Evolutionary conservation across 345 rosid genomes (phyloP), one percentile per base, ranked within the genome.

Genomic region (Rhizophora apiculata): DNA sequence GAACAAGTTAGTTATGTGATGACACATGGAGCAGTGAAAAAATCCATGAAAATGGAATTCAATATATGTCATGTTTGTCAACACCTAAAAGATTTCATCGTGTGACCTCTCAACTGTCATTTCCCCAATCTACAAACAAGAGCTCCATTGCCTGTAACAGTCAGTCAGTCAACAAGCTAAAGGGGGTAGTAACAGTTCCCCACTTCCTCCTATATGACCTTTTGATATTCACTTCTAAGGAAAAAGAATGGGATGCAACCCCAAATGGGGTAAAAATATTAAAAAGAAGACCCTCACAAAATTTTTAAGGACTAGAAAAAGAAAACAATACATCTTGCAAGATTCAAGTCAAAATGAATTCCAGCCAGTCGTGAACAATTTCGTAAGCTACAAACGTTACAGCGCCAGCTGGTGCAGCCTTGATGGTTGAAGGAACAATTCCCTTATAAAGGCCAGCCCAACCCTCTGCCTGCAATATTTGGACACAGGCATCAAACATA

Each of bases 351-450:
- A 65, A 74, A 72, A 72, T 48, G n/a, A 97, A 86, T 67, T 92
- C 94, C 71, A 95, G 80, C 97, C 91, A 92, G 72, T 92, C 96
- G 10, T 96, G 90, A 24, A 86, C 72, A 20, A 76, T 73, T 80
- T 95, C 98, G 48, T 82, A 92, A 62, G 88, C 94, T 70, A 95
- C 91, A 65, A 95, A 95, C 54, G 99, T 95, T 43, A 95, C 96
- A 48, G 99, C 99, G 65, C 97, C 91, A 48, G 98, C 99, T 27
- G 99, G 98, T 61, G 99, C 99, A 70, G 99, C 99, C 85, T 95
- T 95, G 70, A 92, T 73, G 13, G 94, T 90, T 61, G 99, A 95
- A 18, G 98, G 99, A 31, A 92, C 71, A 46, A 95, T 86, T 63
- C 99, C 99, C 77, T 95, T 95, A 69, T 95, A 95, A 65, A 95